Percentiles rank a stretch among this genome's conserved stretches.
phyloP scores from a whole-genome alignment of 352 stramenopile species.

The Pythium aphanidermatum region DNA sequence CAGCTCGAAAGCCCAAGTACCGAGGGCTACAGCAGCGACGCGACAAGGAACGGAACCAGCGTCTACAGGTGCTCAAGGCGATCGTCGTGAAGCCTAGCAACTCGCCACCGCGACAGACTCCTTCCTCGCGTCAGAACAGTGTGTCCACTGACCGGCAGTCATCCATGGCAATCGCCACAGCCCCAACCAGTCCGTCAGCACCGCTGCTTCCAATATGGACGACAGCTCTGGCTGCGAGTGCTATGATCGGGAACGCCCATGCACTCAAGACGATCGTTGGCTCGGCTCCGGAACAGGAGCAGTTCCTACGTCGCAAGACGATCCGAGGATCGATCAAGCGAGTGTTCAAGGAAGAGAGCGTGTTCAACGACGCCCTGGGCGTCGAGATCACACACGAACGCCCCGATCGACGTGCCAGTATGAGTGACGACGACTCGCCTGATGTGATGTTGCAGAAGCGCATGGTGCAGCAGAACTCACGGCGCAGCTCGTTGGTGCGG shows the following conservation, averaged over 20 bases:
- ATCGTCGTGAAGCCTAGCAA: neutral
- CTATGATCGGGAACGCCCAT: neutral
- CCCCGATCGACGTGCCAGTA: constrained; percentile 19
- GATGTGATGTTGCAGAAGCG: neutral
- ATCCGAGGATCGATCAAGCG: constrained; percentile 20
- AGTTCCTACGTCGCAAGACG: constrained; percentile 45
- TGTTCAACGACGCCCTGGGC: constrained; percentile 33
- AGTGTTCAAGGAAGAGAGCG: constrained; percentile 33
- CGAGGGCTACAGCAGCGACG: constrained; percentile 51
- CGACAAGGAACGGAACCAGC: constrained; percentile 47
- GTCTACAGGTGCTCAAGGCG: constrained; percentile 23
- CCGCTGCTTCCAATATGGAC: too few relatives aligned
- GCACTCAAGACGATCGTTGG: neutral
- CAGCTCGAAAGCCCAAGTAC: constrained; percentile 61
- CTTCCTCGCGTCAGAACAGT: neutral
- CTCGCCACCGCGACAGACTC: constrained; percentile 7
- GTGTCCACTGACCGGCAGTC: neutral
- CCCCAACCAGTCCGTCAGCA: neutral
- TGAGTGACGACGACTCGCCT: neutral
- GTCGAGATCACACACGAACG: constrained; percentile 62
- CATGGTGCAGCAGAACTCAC: too few relatives aligned
- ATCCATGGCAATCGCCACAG: neutral
- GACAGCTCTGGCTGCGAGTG: neutral
- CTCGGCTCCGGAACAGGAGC: constrained; percentile 29
- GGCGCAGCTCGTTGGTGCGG: too few relatives aligned